Base-by-base conservation (phyloP, 805 yeast genomes). In the Hanseniaspora clermontiae region DNA sequence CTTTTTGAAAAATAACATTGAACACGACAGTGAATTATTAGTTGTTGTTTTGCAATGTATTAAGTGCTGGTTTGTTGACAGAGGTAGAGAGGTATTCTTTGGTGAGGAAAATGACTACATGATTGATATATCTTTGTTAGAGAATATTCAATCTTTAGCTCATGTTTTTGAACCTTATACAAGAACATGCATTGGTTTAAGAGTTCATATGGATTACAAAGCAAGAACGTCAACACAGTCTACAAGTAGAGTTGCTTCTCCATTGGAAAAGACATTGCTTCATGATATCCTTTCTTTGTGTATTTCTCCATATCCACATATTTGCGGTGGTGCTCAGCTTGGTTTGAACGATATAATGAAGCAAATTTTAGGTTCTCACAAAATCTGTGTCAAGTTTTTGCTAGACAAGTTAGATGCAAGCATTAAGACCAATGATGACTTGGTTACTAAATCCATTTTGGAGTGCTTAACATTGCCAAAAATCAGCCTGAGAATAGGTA, bases 11-110 rank as follows among this genome's bases (percentile, higher is more conserved):
- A 66, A 72, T 1, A 69, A 77, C 51, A 76, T 76, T 46, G 81
- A 77, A 43, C 88, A 86, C 59, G 83, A 87, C 59, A 77, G 84
- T 8, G 77, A 78, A 12, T 65, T 84, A 6, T 77, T 82, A 64
- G 80, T 80, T 59, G 78, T 80, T 48, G 74, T 83, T 37, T 68
- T 88, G 36, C 78, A 80, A 63, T 81, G 83, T 3, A 65, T 84
- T 46, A 80, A 83, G 59, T 79, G 83, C 7, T 93, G 95, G 87
- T 82, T 84, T 61, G 74, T 84, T 29, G 93, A 88, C 64, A 83
- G 84, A 29, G 95, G 95, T 1, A 76, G 79, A 56, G 95, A 87
- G 61, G 71, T 84, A 12, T 68, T 83, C 0, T 75, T 82, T 51
- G 81, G 76, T 43, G 70, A 76, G 3, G 78, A 81, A 58, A 82